These are phyloP conservation scores for Leccinum boreale DNA, from an alignment of 768 basidiomycete species.

Conservation along the genomic window DNA sequence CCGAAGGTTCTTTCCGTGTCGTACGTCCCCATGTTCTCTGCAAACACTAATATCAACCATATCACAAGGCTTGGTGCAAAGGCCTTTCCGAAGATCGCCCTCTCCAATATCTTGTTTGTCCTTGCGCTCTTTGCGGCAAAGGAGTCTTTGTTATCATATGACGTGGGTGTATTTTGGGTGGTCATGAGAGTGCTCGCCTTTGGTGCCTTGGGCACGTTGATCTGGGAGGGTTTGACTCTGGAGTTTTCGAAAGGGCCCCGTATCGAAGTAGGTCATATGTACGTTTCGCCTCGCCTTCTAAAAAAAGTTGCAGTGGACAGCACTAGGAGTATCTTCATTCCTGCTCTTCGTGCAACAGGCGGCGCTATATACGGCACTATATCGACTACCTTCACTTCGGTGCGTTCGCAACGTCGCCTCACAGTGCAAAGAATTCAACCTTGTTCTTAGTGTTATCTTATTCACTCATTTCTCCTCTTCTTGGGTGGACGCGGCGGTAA, in stretches of 20 bases:
- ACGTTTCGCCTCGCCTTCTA: slow-evolving; percentile 4
- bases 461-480: slow-evolving; percentile 68
- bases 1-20: slow-evolving; percentile 52
- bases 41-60: not conserved
- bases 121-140: slow-evolving; percentile 60
- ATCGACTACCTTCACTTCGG: slow-evolving; percentile 65
- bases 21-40: slow-evolving; percentile 34
- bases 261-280: slow-evolving; percentile 52
- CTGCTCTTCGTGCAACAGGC: slow-evolving; percentile 67
- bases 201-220: slow-evolving; percentile 61
- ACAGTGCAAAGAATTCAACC: not conserved
- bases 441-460: slow-evolving; percentile 54
- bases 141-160: slow-evolving; percentile 61
- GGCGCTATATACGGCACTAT: slow-evolving; percentile 64
- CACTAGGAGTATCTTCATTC: slow-evolving; percentile 63
- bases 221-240: slow-evolving; percentile 57
- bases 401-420: slow-evolving; percentile 30
- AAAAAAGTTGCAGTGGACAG: slow-evolving; percentile 55
- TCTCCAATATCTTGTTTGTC: slow-evolving; percentile 64
- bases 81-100: slow-evolving; percentile 51
- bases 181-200: slow-evolving; percentile 69
- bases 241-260: slow-evolving; percentile 50
- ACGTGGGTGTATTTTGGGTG: slow-evolving; percentile 75
- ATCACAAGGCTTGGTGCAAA: slow-evolving; percentile 47
- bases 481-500: slow-evolving; percentile 56